Base-by-base conservation (phyloP, 1,284 basidiomycete species). In the Leccinum colubrinum region DNA sequence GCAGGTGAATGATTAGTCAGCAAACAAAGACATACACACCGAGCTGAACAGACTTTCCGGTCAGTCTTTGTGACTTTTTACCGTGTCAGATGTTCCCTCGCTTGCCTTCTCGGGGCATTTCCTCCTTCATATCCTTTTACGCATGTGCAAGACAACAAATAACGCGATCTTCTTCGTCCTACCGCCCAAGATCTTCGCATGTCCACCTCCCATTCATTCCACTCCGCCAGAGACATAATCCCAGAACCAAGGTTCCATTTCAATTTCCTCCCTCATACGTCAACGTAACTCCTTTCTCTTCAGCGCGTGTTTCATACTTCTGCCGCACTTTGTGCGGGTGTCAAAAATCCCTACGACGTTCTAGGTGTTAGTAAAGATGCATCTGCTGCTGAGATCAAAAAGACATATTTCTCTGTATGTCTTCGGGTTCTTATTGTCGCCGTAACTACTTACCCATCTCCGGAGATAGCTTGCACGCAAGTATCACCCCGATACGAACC, bases 401-500 rank as follows among this genome's bases (percentile, higher is more conserved):
- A 97, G 77, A 85, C 86, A 1, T 99, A 99, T 77, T 99, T 98
- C 76, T 84, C 89, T 69, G 96, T 96, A 73, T 71, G 88, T 74
- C 11, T 37, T 52, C 48, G 12, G 17, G 37, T 64, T 66, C 56
- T 56, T 52, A 15, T 35, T 41, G 17, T 59, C 51, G 4, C 57
- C 55, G 41, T n/a, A 41, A 39, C 51, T 11, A 43, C 57, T 58
- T 27, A 69, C 58, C 55, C 60, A 61, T 65, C 35, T 70, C 39
- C 54, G 35, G 48, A 50, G 54, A 39, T 70, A 98, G 93, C 90
- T 99, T 66, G 97, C 97, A 33, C 93, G 97, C 65, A 97, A 98
- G 81, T 98, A 90, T 73, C 97, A 99, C 77, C 97, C 97, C 0
- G 97, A 99, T 73, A 95, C 95, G 20, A 98, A 95, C 78, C 93